Conservation (phyloP, 2,329 filamentous ascomycete species). For the Bipolaris bicolor region DNA sequence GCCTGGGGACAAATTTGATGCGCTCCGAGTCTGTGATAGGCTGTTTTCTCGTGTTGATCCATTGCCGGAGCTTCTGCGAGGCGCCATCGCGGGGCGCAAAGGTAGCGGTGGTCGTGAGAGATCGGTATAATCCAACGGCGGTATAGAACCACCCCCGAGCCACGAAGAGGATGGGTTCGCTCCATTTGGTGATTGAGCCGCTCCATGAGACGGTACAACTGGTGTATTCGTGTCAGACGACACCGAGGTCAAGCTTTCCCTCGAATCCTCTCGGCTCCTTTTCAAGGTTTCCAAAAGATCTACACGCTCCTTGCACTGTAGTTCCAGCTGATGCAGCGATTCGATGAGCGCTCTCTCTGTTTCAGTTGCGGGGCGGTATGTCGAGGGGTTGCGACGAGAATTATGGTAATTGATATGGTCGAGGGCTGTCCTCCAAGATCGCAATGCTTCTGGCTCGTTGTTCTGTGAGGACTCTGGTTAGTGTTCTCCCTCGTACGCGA, state of each 20-base stretch:
- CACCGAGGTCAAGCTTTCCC: slow-evolving; percentile 39
- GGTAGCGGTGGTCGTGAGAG: slow-evolving; percentile 74
- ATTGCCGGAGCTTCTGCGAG: slow-evolving; percentile 55
- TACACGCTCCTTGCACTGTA: slow-evolving; percentile 92
- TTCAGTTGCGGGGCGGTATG: slow-evolving; percentile 74
- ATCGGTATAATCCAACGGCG: slow-evolving; percentile 78
- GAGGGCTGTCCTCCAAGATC: slow-evolving; percentile 87
- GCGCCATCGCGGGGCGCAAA: slow-evolving; percentile 58
- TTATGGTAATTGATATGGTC: slow-evolving; percentile 89
- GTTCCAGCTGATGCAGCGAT: slow-evolving; percentile 79
- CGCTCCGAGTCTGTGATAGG: slow-evolving; percentile 29
- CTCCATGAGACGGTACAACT: slow-evolving; percentile 30
- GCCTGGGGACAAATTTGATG: slow-evolving; percentile 43
- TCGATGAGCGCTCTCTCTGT: slow-evolving; percentile 84
- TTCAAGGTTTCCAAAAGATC: slow-evolving; percentile 84
- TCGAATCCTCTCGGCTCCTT: slow-evolving; percentile 64
- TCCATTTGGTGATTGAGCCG: slow-evolving; percentile 18
- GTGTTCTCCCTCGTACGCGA: background rate
- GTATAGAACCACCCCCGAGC: slow-evolving; percentile 82
- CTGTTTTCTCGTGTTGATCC: slow-evolving; percentile 31
- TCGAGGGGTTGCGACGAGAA: slow-evolving; percentile 72
- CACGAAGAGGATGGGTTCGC: slow-evolving; percentile 51
- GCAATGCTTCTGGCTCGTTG: slow-evolving; percentile 87
- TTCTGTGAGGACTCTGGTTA: slow-evolving; percentile 62
- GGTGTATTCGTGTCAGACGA: slow-evolving; percentile 30